Percentiles rank a stretch among this genome's conserved stretches.
Conservation (phyloP, 805 yeast species). For the Saccharomyces cerevisiae region DNA sequence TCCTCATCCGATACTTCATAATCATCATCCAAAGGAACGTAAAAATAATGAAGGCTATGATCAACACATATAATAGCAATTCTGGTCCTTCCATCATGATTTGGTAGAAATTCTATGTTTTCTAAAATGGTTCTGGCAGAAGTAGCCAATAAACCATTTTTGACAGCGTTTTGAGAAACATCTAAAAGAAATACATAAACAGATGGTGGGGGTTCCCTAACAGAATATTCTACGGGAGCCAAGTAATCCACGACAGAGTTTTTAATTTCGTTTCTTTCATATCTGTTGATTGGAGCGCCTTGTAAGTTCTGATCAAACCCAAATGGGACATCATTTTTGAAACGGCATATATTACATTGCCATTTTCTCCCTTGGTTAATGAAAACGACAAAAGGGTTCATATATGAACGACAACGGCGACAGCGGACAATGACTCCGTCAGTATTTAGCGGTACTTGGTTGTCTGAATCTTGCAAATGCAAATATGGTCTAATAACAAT, state of each 20-base stretch:
- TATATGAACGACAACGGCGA: slow-evolving; percentile 92
- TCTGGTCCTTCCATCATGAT: slow-evolving; percentile 72
- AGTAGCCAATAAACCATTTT: slow-evolving; percentile 75
- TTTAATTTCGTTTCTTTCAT: slow-evolving; percentile 73
- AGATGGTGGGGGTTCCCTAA: slow-evolving; percentile 90
- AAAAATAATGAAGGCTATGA: slow-evolving; percentile 72
- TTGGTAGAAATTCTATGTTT: slow-evolving; percentile 81
- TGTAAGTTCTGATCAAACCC: slow-evolving; percentile 64
- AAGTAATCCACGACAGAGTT: slow-evolving; percentile 83
- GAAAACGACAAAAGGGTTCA: slow-evolving; percentile 82
- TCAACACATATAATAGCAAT: slow-evolving; percentile 86
- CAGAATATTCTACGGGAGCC: slow-evolving; percentile 91
- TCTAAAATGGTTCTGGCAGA: slow-evolving; percentile 81
- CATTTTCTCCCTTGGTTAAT: slow-evolving; percentile 75
- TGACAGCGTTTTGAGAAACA: slow-evolving; percentile 69
- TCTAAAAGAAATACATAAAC: slow-evolving; percentile 82
- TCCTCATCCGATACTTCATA: slow-evolving; percentile 46
- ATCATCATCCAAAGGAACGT: slow-evolving; percentile 45
- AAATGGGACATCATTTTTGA: slow-evolving; percentile 82
- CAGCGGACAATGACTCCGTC: slow-evolving; percentile 87
- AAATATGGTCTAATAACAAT: slow-evolving; percentile 82
- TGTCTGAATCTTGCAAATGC: slow-evolving; percentile 59
- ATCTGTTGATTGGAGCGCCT: slow-evolving; percentile 53
- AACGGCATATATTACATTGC: slow-evolving; percentile 90
- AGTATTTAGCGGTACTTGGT: slow-evolving; percentile 59